Percentiles rank a stretch among this genome's conserved stretches.
Evolutionary conservation across 352 stramenopile genomes (phyloP).

Genomic region (Lagenidium sp.): DNA sequence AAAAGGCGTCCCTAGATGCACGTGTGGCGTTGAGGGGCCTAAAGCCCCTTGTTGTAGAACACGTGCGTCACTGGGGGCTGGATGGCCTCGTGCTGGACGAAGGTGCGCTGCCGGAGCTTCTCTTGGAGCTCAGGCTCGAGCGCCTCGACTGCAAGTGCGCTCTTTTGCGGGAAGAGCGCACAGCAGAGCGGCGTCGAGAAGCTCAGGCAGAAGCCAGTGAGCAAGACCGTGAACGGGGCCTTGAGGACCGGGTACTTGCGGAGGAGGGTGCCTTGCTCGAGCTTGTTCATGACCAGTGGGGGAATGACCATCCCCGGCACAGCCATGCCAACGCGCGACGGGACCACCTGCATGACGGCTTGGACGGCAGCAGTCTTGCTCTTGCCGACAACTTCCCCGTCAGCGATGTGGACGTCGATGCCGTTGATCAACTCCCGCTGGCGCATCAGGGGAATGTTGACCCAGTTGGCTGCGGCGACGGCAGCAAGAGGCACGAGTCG

Average conservation of each 20-base stretch:
- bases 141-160: slow-evolving; percentile 35
- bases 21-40: no score
- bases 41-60: slow-evolving; percentile 78
- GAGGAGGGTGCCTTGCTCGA: slow-evolving; percentile 56
- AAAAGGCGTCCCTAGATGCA: no score
- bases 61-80: slow-evolving; percentile 31
- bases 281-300: slow-evolving; percentile 73
- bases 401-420: slow-evolving; percentile 66
- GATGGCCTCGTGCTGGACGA: slow-evolving; percentile 24
- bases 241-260: slow-evolving; percentile 55
- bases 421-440: slow-evolving; percentile 79
- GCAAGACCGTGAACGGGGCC: slow-evolving; percentile 53
- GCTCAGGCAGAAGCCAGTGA: slow-evolving; percentile 62
- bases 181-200: slow-evolving; percentile 78
- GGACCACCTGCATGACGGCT: slow-evolving; percentile 76
- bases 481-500: slow-evolving; percentile 77
- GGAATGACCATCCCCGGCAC: slow-evolving; percentile 81
- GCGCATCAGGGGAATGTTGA: slow-evolving; percentile 89
- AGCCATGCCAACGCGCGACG: slow-evolving; percentile 81
- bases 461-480: slow-evolving; percentile 79
- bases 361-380: slow-evolving; percentile 64
- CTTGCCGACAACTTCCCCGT: slow-evolving; percentile 55
- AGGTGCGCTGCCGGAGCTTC: slow-evolving; percentile 26
- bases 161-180: slow-evolving; percentile 77
- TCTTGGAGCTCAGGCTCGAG: slow-evolving; percentile 67